Evolutionary conservation across 2,329 filamentous ascomycete species (phyloP), one percentile per base, ranked within the genome.

Genomic region (Myriosclerotinia scirpicola): DNA sequence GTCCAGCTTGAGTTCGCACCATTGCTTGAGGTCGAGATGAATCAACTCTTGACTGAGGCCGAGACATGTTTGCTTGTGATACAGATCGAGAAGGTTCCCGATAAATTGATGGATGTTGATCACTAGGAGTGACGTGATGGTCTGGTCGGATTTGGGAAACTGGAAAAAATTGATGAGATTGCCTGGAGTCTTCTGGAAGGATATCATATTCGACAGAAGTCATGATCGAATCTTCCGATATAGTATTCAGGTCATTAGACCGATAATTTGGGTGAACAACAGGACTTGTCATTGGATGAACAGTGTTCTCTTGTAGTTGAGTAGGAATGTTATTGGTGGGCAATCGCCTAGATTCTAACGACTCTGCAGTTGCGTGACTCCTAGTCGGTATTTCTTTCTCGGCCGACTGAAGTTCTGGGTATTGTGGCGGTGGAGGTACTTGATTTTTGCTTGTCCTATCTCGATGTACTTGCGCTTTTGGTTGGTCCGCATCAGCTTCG

Each of bases 31-130:
- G 12, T 36, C 64, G 64, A 53, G 54, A 14, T 44, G 56, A 30
- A 26, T 30, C 11, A 4, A 15, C 17, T 54, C 38, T 52, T 34
- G 61, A 61, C 2, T 44, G 64, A 11, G 55, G 5, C n/a, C 36
- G 46, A 22, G 64, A 61, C 20, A 20, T 40, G 9, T 61, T 61
- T 40, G 58, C 44, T 50, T 26, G 44, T 22, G 44, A 20, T 14
- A 26, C 5, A 38, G 14, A 15, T 5, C n/a, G 44, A 7, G 20
- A 38, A 20, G 30, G 20, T 20, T 40, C 30, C 17, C 4, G 44
- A 60, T 26, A 3, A 1, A 38, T 9, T 22, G 44, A 36, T 34
- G 30, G 14, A 50, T 50, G 30, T 1, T 5, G 44, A 38, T 11
- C 20, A 36, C 8, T 17, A 12, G 26, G 44, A n/a, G 8, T 15